These are phyloP conservation scores for Penicillium egyptiacum DNA, from an alignment of 495 filamentous ascomycete species.

Conservation along the genomic window DNA sequence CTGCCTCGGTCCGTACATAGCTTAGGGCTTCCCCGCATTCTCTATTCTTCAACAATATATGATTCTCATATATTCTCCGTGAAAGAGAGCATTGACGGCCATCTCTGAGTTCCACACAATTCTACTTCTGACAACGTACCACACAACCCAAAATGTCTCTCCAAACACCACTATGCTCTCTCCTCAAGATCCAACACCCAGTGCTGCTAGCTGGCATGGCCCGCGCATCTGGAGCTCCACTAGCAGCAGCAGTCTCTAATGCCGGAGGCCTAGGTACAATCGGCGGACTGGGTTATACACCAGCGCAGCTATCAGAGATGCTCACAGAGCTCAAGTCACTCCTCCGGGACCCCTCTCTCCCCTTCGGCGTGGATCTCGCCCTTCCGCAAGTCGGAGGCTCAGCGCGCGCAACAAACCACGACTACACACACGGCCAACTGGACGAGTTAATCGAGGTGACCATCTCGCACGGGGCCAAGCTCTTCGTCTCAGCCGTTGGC, in stretches of 20 bases:
- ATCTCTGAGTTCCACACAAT: neutral
- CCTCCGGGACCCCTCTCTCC: constrained; percentile 59
- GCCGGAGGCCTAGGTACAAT: constrained; percentile 83
- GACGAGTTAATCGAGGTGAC: constrained; percentile 80
- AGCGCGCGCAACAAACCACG: constrained; percentile 85
- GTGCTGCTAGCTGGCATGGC: constrained; percentile 91
- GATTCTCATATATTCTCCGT: neutral
- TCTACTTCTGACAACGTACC: neutral
- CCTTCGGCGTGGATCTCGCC: constrained; percentile 86
- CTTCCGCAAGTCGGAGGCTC: constrained; percentile 78
- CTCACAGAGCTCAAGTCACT: constrained; percentile 77
- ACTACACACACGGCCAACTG: constrained; percentile 82
- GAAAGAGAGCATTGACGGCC: neutral
- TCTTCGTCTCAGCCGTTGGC: constrained; percentile 83
- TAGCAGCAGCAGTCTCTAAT: constrained; percentile 86
- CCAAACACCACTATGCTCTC: constrained; percentile 70
- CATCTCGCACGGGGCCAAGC: constrained; percentile 69
- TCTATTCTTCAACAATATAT: neutral
- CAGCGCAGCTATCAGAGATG: constrained; percentile 72
- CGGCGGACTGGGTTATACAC: constrained; percentile 84
- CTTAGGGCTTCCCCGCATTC: constrained; percentile 34
- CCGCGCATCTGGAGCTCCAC: constrained; percentile 68
- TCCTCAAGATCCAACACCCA: constrained; percentile 76
- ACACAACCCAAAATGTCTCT: constrained; percentile 47
- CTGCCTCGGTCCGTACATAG: constrained; percentile 28